A percentile compares a stretch with the other conserved stretches of the same genome.
These are phyloP conservation scores for Berkeleyomyces basicola DNA, from an alignment of 2,329 filamentous ascomycete species.

Conservation along the genomic window DNA sequence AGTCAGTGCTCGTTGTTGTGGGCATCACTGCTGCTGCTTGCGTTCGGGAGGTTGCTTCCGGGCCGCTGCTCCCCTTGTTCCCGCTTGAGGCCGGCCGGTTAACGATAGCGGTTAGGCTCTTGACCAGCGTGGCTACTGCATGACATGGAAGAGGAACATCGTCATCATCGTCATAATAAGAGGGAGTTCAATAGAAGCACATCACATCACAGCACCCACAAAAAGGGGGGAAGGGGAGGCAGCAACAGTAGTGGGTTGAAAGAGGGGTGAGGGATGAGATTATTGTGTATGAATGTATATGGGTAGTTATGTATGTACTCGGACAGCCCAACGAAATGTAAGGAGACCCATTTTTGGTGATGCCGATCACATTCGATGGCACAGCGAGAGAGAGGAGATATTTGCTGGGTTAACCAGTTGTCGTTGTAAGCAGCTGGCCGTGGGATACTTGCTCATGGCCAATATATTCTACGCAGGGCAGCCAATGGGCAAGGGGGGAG, in stretches of 20 bases:
- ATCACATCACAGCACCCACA: not conserved
- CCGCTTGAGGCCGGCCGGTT: not conserved
- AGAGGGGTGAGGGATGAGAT: not conserved
- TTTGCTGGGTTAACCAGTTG: not conserved
- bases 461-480: not conserved
- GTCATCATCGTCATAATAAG: not conserved
- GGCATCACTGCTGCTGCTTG: not conserved
- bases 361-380: not conserved
- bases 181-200: not conserved
- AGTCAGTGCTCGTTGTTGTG: not conserved
- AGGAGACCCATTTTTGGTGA: not conserved
- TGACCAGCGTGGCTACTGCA: not conserved
- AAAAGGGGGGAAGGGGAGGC: not conserved
- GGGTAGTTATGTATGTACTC: too few relatives aligned
- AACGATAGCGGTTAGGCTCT: not conserved
- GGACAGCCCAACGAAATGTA: not conserved
- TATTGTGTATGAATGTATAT: not conserved
- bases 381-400: not conserved
- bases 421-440: not conserved
- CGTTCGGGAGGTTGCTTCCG: not conserved
- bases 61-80: not conserved
- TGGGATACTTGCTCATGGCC: not conserved
- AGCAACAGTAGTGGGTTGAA: not conserved
- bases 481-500: not conserved
- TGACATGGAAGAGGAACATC: not conserved